Conservation (phyloP, 1,139 yeast genomes). For the Protomyces pachydermus region DNA sequence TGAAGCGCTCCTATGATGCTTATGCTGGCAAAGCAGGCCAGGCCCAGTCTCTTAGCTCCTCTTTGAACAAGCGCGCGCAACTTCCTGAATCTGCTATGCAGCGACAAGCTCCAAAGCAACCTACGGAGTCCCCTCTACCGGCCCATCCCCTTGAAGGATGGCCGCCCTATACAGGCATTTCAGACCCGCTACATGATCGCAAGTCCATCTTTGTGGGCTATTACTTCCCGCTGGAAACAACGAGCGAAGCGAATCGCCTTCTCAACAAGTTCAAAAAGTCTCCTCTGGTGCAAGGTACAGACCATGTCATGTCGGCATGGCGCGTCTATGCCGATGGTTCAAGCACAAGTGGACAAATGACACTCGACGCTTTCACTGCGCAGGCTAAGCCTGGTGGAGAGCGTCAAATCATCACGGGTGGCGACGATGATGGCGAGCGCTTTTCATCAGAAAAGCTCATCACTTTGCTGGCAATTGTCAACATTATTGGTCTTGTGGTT, state of each 20-base stretch:
- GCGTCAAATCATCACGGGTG: constrained; percentile 3
- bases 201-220: constrained; percentile 7
- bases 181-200: constrained; percentile 10
- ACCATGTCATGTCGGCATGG: constrained; percentile 17
- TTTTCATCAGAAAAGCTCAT: constrained; percentile 23
- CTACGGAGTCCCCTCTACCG: neutral
- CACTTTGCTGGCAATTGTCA: constrained; percentile 1
- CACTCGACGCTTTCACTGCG: neutral
- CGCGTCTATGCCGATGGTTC: neutral
- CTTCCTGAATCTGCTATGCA: neutral
- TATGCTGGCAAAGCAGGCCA: neutral
- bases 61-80: neutral
- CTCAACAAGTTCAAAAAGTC: neutral
- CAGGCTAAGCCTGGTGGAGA: neutral
- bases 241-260: neutral
- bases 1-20: neutral
- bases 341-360: neutral
- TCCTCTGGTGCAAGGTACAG: neutral
- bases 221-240: neutral
- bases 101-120: neutral
- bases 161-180: constrained; percentile 3
- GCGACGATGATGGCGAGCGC: constrained; percentile 29
- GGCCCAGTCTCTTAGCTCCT: neutral
- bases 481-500: constrained; percentile 19
- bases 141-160: neutral